Conservation (phyloP, 352 stramenopile species). For the Globisporangium cylindrosporum region DNA sequence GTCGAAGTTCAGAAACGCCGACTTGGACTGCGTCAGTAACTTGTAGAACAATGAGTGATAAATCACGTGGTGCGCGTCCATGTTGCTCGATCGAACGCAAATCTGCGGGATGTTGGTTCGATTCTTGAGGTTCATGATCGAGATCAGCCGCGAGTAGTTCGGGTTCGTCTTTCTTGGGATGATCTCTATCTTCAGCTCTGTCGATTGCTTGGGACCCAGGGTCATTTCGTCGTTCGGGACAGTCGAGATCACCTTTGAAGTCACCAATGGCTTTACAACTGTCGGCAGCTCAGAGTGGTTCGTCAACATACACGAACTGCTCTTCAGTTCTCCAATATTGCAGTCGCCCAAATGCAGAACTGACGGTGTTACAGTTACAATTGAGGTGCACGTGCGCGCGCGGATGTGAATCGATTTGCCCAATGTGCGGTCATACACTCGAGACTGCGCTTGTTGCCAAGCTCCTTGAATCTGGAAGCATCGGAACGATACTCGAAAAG, state of each 20-base stretch:
- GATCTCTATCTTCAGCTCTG: slow-evolving; percentile 88
- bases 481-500: slow-evolving; percentile 83
- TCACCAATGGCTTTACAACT: slow-evolving; percentile 83
- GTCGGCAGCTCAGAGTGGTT: slow-evolving; percentile 88
- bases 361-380: slow-evolving; percentile 83
- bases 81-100: slow-evolving; percentile 88
- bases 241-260: slow-evolving; percentile 88
- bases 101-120: slow-evolving; percentile 84
- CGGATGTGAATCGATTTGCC: slow-evolving; percentile 86
- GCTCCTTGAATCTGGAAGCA: slow-evolving; percentile 85
- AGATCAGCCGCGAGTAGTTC: slow-evolving; percentile 87
- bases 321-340: slow-evolving; percentile 89
- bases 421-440: slow-evolving; percentile 81
- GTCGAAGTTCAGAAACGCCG: slow-evolving; percentile 87
- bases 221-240: slow-evolving; percentile 87
- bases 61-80: slow-evolving; percentile 89
- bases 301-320: slow-evolving; percentile 83
- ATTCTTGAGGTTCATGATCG: slow-evolving; percentile 87
- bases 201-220: slow-evolving; percentile 82
- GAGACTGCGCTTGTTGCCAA: slow-evolving; percentile 84
- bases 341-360: slow-evolving; percentile 86
- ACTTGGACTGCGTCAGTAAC: slow-evolving; percentile 78
- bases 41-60: slow-evolving; percentile 92
- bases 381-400: slow-evolving; percentile 82
- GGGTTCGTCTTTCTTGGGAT: slow-evolving; percentile 88